These are phyloP conservation scores for Xylaria sp. DNA, from an alignment of 2,329 filamentous ascomycete species.

Conservation along the genomic window DNA sequence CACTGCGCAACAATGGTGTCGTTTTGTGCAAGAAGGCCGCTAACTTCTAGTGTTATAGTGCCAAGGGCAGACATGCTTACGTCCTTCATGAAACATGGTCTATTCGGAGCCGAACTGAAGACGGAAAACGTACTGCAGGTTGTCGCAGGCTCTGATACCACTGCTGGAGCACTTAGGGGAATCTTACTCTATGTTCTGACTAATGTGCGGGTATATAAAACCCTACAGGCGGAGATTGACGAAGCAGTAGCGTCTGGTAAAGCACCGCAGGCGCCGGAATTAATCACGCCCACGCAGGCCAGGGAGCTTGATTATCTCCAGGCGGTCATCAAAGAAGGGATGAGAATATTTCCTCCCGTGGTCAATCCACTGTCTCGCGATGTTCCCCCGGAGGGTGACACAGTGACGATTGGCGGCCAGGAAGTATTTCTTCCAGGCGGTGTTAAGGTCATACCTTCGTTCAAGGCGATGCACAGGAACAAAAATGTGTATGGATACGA, in stretches of 20 bases:
- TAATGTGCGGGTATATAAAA: constrained; percentile 55
- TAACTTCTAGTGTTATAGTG: not conserved
- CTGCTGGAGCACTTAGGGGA: constrained; percentile 60
- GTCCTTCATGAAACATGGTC: constrained; percentile 47
- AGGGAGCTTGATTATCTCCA: constrained; percentile 53
- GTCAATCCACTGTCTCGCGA: constrained; percentile 40
- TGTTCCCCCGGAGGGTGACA: constrained; percentile 34
- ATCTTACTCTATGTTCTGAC: constrained; percentile 61
- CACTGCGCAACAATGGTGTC: too few species aligned
- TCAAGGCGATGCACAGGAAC: constrained; percentile 32
- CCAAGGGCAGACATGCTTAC: constrained; percentile 48
- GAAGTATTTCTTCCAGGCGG: constrained; percentile 32
- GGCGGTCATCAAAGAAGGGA: constrained; percentile 55
- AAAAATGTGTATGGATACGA: constrained; percentile 29
- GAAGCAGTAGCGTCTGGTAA: constrained; percentile 49
- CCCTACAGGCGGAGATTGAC: constrained; percentile 55
- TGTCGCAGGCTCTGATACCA: constrained; percentile 68
- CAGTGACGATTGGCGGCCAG: constrained; percentile 19
- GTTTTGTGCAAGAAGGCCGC: not conserved
- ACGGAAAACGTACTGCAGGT: constrained; percentile 53
- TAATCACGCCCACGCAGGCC: constrained; percentile 46
- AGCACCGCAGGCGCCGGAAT: constrained; percentile 51
- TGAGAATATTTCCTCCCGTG: constrained; percentile 52
- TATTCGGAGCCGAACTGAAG: constrained; percentile 45
- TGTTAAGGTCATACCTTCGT: constrained; percentile 24